Conservation (phyloP, 257 asterid genomes). For the Echites panduratus region DNA sequence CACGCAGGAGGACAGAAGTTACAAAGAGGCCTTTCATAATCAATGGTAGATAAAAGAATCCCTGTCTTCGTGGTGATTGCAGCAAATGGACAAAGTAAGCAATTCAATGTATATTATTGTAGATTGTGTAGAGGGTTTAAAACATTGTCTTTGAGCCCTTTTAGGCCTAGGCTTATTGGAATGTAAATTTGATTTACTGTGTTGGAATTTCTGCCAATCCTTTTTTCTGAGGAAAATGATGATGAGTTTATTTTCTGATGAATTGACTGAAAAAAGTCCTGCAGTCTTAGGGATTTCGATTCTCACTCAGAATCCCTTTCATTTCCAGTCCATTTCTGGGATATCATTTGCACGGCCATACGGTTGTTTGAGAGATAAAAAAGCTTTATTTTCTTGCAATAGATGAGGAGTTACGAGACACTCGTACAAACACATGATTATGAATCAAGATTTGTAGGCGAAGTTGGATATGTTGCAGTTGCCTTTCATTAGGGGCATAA, state of each 20-base stretch:
- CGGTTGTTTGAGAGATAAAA: not conserved
- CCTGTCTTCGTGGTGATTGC: not conserved
- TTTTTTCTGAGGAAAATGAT: not conserved
- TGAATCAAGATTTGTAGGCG: not conserved
- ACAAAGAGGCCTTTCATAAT: slow-evolving; percentile 79
- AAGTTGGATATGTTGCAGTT: not conserved
- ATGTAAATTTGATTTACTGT: slow-evolving; percentile 9
- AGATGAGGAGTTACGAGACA: not conserved
- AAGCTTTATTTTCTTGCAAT: not conserved
- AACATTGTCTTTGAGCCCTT: not conserved
- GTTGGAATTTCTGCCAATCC: not conserved
- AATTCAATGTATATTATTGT: not conserved
- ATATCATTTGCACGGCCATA: no score
- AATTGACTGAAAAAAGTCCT: slow-evolving; percentile 1
- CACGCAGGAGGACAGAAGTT: slow-evolving; percentile 47
- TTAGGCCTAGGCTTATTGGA: slow-evolving; percentile 2
- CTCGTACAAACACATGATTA: not conserved
- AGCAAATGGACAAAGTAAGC: slow-evolving; percentile 5
- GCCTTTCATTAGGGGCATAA: not conserved
- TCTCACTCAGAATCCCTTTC: not conserved
- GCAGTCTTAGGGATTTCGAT: not conserved
- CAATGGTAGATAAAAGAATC: slow-evolving; percentile 54
- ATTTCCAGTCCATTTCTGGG: not conserved
- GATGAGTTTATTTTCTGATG: not conserved
- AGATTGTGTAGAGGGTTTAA: not conserved